A percentile compares a stretch with the other conserved stretches of the same genome.
These are phyloP conservation scores for Psilocybe tampanensis DNA, from an alignment of 768 basidiomycete species.

Conservation along the genomic window DNA sequence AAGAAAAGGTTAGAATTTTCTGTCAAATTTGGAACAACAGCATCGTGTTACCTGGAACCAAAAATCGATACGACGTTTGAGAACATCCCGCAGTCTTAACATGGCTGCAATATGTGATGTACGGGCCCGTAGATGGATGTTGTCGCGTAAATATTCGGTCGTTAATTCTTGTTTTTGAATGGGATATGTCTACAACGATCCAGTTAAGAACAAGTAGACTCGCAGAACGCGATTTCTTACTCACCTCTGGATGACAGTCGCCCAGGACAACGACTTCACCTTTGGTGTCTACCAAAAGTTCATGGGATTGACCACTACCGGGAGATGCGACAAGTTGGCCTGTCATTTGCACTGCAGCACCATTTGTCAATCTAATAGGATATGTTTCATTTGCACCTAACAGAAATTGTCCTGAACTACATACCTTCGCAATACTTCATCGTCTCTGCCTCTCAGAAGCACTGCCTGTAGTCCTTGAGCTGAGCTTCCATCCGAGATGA, in stretches of 20 bases:
- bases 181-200: constrained; percentile 66
- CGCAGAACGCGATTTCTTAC: constrained; percentile 3
- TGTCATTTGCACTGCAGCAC: constrained; percentile 40
- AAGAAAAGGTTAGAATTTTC: constrained; percentile 2
- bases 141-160: constrained; percentile 78
- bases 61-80: constrained; percentile 57
- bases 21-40: background rate
- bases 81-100: constrained; percentile 67
- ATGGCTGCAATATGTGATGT: constrained; percentile 73
- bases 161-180: constrained; percentile 90
- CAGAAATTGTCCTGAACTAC: constrained; percentile 16
- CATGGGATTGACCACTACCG: constrained; percentile 48
- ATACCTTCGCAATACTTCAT: constrained; percentile 23
- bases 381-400: constrained; percentile 24
- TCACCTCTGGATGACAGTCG: constrained; percentile 48
- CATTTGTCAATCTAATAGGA: constrained; percentile 39
- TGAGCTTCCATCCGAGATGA: constrained; percentile 81
- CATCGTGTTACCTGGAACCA: constrained; percentile 68
- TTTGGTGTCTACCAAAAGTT: constrained; percentile 45
- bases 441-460: constrained; percentile 46
- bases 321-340: constrained; percentile 48
- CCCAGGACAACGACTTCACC: constrained; percentile 43
- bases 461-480: constrained; percentile 78
- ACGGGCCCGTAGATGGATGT: constrained; percentile 86
- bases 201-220: background rate